A percentile compares a stretch with the other conserved stretches of the same genome.
Evolutionary conservation across 305 asterid genomes (phyloP).

Genomic region (Andrographis paniculata): DNA sequence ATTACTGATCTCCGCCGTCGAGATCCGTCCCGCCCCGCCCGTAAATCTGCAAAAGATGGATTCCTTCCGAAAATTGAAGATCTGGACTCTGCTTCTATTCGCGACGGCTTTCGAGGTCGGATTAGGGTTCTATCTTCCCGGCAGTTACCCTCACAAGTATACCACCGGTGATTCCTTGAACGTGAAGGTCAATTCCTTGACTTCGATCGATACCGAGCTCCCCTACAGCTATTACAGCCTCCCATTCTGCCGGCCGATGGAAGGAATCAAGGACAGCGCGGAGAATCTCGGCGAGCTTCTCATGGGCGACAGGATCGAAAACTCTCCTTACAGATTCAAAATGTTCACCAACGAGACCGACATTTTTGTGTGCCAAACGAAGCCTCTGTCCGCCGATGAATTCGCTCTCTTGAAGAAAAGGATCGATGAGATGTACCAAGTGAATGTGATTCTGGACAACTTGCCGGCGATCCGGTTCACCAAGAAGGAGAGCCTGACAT

Average conservation of each 20-base stretch:
- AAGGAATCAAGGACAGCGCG: slow-evolving; percentile 58
- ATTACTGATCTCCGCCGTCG: slow-evolving; percentile 26
- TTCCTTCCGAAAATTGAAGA: slow-evolving; percentile 26
- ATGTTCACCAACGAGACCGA: slow-evolving; percentile 52
- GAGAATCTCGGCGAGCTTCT: slow-evolving; percentile 65
- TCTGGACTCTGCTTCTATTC: slow-evolving; percentile 31
- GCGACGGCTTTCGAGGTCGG: slow-evolving; percentile 23
- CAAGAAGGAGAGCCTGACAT: slow-evolving; percentile 32
- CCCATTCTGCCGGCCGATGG: slow-evolving; percentile 50
- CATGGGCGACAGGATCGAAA: slow-evolving; percentile 71
- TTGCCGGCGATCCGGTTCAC: slow-evolving; percentile 54
- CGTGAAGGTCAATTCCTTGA: slow-evolving; percentile 57
- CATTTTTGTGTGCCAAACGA: slow-evolving; percentile 44
- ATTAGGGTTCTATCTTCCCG: slow-evolving; percentile 57
- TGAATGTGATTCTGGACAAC: slow-evolving; percentile 55
- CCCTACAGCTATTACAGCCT: slow-evolving; percentile 57
- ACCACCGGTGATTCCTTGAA: slow-evolving; percentile 44
- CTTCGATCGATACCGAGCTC: slow-evolving; percentile 59
- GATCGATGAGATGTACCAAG: slow-evolving; percentile 68
- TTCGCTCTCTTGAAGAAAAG: slow-evolving; percentile 44
- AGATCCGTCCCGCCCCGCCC: slow-evolving; percentile 37
- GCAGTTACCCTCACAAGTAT: slow-evolving; percentile 58
- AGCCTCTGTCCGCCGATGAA: slow-evolving; percentile 40
- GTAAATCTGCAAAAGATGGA: slow-evolving; percentile 27
- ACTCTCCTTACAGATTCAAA: slow-evolving; percentile 55